Base-by-base conservation (phyloP, 768 basidiomycete genomes). In the Cubamyces lactineus region DNA sequence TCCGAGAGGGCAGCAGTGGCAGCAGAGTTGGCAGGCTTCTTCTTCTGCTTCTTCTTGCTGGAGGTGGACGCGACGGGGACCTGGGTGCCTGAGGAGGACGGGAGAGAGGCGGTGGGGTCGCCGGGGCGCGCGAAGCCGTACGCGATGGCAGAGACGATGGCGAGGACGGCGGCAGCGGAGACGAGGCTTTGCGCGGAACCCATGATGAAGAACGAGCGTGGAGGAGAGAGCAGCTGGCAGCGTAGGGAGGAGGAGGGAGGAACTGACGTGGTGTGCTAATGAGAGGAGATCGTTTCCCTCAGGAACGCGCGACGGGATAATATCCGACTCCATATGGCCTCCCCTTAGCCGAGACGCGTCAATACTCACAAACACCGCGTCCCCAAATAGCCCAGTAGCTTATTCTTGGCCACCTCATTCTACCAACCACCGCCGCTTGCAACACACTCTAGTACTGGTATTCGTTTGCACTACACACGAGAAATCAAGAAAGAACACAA, bases 81-180 rank as follows among this genome's bases (percentile, higher is more conserved):
- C 41, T 34, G 53, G 42, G 39, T 43, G 64, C 56, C 30, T 50
- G 63, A 13, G 38, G 47, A 23, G 39, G 56, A n/a, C 21, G 43
- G 53, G 16, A 21, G 16, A 34, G 57, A 49, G 1, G 67, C 67
- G 54, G 40, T 56, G 41, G 60, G 51, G 53, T 59, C 63, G 28
- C 70, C 70, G 46, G 73, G 58, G 30, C 62, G 63, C 34, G 66
- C 41, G 64, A 65, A 70, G 41, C 69, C 67, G 62, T 65, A 69
- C 19, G 58, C 59, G 39, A 66, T 56, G 40, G 57, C 66, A 40
- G 67, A 62, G 16, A 69, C 62, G 46, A 69, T 66, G 59, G 67
- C 57, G 45, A 69, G 34, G 26, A 59, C 51, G 56, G 63, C 61
- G 17, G 56, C 59, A 19, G 52, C 50, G 41, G 62, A 60, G 57